These are phyloP conservation scores for Cryptococcus floricola DNA, from an alignment of 1,284 basidiomycete species.

Conservation along the genomic window DNA sequence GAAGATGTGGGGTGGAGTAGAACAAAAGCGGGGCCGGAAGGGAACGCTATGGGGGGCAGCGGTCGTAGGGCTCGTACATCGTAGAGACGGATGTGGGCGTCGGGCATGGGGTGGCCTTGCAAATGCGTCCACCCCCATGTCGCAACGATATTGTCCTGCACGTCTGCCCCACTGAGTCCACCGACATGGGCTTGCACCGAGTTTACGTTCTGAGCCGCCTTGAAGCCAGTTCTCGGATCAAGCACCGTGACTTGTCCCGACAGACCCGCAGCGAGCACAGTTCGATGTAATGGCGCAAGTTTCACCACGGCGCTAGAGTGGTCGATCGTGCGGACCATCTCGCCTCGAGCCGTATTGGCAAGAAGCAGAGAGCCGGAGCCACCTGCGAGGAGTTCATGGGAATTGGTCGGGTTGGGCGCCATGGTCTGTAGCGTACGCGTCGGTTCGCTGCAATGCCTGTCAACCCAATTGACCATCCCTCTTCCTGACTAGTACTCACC, in stretches of 20 bases:
- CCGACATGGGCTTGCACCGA: conserved; percentile 71
- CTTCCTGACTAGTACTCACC: conserved; percentile 20
- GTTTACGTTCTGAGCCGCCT: conserved; percentile 52
- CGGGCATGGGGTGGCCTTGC: conserved; percentile 84
- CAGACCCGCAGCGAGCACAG: conserved; percentile 68
- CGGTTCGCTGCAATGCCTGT: conserved; percentile 27
- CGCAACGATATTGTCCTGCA: conserved; percentile 70
- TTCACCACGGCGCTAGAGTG: conserved; percentile 33
- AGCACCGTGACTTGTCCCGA: conserved; percentile 81
- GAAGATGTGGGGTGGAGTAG: conserved; percentile 74
- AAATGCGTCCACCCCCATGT: conserved; percentile 83
- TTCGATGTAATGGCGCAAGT: conserved; percentile 37
- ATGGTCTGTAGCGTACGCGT: conserved; percentile 44
- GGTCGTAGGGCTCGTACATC: conserved; percentile 76
- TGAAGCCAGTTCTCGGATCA: conserved; percentile 65
- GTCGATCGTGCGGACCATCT: conserved; percentile 59
- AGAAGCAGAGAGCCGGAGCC: conserved; percentile 59
- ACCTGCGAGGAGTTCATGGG: conserved; percentile 61
- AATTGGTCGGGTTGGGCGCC: conserved; percentile 49
- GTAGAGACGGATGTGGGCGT: conserved; percentile 89
- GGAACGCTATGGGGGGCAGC: conserved; percentile 78
- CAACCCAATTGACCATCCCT: neutral
- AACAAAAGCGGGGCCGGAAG: conserved; percentile 81
- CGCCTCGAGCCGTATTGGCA: conserved; percentile 71
- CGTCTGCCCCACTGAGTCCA: conserved; percentile 77